A percentile compares a stretch with the other conserved stretches of the same genome.
These are phyloP conservation scores for Citrus mangshanensis DNA, from an alignment of 345 rosid species.

Conservation along the genomic window DNA sequence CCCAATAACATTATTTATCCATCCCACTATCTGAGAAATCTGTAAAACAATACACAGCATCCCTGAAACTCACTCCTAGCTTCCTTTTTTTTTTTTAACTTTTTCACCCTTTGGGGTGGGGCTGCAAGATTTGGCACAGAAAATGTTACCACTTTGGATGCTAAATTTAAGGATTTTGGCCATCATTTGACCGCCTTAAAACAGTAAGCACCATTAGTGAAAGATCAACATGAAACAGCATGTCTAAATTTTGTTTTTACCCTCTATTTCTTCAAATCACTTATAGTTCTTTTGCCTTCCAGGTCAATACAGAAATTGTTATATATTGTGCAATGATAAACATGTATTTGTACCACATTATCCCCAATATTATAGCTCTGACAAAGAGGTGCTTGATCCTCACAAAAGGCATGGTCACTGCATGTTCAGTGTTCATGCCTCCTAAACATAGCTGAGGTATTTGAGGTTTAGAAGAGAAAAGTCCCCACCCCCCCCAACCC, in stretches of 20 bases:
- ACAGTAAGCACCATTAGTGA: not conserved
- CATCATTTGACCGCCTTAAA: not conserved
- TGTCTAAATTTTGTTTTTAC: not conserved
- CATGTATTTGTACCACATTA: not conserved
- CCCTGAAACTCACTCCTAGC: not conserved
- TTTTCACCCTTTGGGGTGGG: too few species aligned
- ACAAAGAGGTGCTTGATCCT: not conserved
- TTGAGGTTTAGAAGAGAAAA: not conserved
- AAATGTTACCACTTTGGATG: not conserved
- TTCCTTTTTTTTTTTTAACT: too few species aligned
- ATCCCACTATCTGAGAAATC: not conserved
- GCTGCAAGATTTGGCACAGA: not conserved
- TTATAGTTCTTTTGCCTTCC: not conserved
- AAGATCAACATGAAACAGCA: conserved; percentile 4
- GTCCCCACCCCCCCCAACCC: too few species aligned
- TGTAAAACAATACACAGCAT: not conserved
- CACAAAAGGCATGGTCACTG: not conserved
- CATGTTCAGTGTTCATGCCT: not conserved
- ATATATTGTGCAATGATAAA: not conserved
- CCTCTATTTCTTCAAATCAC: not conserved
- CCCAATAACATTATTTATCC: not conserved
- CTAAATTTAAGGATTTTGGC: not conserved
- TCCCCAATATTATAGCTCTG: not conserved
- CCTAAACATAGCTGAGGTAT: not conserved
- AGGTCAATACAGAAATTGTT: not conserved